Base-by-base conservation (phyloP, 495 filamentous ascomycete genomes). In the Neurospora sp. region DNA sequence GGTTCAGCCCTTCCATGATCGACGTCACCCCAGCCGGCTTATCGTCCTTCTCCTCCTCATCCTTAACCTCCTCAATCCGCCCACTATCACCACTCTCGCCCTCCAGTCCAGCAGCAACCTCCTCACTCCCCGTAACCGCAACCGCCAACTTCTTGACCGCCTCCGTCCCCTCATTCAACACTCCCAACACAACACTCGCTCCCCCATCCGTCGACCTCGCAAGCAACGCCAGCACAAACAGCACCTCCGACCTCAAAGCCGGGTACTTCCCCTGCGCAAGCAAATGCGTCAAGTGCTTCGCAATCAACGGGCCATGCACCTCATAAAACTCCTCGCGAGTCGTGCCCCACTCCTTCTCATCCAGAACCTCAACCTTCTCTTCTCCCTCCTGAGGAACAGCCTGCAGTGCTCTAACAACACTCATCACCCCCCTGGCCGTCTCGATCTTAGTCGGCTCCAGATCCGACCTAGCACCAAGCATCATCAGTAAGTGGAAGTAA, bases 201-300 rank as follows among this genome's bases (percentile, higher is more conserved):
- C 91, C 91, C 3, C 90, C 89, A 12, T 85, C 80, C 2, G 71
- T 37, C 5, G 80, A 79, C 10, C 86, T 81, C 27, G 88, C 87
- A 87, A 95, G 91, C 39, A 95, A 82, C 4, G 92, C 92, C 18
- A 95, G 83, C 4, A 90, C 89, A 78, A 95, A 93, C 83, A 91
- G 89, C 0, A 89, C 89, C 79, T 96, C 92, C 74, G 89, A 90
- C 10, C 90, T 86, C 18, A 95, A 84, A 31, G 90, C 85, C 1
- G 91, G 90, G 84, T 90, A 94, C 76, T 91, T 90, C 4, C 83
- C 84, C 73, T 94, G 92, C 7, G 85, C 86, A 42, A 91, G 83
- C 82, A 95, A 90, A 69, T 85, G 86, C 72, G 85, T 81, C 5
- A 96, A 77, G 7, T 90, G 86, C 37, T 84, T 79, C 4, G 86